Evolutionary conservation across 768 basidiomycete genomes (phyloP).

Genomic region (Xerocomellus intermedius): DNA sequence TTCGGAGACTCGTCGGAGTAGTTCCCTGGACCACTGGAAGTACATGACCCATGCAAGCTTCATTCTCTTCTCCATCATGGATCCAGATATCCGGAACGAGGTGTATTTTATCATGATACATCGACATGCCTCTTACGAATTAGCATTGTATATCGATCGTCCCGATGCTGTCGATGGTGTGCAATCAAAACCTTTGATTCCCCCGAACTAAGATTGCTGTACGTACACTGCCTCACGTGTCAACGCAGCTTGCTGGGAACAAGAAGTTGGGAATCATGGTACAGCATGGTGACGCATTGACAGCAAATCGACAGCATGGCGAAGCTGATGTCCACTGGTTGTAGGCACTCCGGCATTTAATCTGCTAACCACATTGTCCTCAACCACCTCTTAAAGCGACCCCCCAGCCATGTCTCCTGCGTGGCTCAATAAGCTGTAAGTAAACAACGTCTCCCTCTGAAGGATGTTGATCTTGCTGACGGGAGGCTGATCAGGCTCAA

Average conservation of each 20-base stretch:
- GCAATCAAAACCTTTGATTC: too few species aligned
- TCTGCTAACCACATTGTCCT: neutral
- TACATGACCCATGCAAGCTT: too few species aligned
- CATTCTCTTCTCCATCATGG: too few species aligned
- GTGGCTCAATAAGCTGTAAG: conserved; percentile 13
- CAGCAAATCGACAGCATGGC: neutral
- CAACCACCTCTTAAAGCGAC: neutral
- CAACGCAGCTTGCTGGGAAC: neutral
- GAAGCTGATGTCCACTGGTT: neutral
- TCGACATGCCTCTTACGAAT: neutral
- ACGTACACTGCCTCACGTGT: neutral
- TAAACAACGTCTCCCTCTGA: neutral
- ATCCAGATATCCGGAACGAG: neutral
- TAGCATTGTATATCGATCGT: too few species aligned
- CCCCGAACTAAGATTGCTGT: neutral
- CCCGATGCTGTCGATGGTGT: neutral
- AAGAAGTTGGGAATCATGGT: neutral
- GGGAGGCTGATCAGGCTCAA: neutral
- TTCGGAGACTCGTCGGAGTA: too few species aligned
- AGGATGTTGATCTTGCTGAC: neutral
- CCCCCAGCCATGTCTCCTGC: neutral
- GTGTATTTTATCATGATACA: neutral
- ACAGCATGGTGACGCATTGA: neutral
- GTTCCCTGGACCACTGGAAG: too few species aligned
- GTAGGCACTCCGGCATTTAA: neutral